Evolutionary conservation across 2,329 filamentous ascomycete genomes (phyloP).

Genomic region (Fusarium sororula): DNA sequence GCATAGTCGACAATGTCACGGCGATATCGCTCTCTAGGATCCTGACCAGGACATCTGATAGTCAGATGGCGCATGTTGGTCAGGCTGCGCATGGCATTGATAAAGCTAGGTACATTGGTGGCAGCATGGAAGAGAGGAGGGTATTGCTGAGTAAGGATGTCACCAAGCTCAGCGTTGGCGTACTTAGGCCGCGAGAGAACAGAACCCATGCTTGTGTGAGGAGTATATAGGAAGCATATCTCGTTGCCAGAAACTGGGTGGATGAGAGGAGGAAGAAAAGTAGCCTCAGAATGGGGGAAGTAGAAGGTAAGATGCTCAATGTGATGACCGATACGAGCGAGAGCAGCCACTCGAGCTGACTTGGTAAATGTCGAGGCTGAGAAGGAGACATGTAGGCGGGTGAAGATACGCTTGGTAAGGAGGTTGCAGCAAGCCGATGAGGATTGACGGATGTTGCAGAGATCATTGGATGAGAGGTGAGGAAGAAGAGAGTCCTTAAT

Average conservation of each 20-base stretch:
- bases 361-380: constrained; percentile 79
- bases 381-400: constrained; percentile 75
- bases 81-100: constrained; percentile 75
- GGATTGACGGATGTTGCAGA: constrained; percentile 70
- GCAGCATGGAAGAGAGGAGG: constrained; percentile 89
- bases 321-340: constrained; percentile 80
- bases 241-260: constrained; percentile 81
- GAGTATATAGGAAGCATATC: constrained; percentile 82
- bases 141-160: constrained; percentile 86
- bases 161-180: constrained; percentile 79
- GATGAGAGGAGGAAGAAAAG: constrained; percentile 85
- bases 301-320: constrained; percentile 81
- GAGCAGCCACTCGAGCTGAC: constrained; percentile 74
- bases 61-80: constrained; percentile 77
- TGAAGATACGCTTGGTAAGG: constrained; percentile 75
- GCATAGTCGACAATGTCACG: constrained; percentile 87
- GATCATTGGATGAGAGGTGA: constrained; percentile 59
- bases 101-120: constrained; percentile 86
- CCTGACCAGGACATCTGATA: constrained; percentile 79
- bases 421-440: constrained; percentile 76
- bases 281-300: constrained; percentile 79
- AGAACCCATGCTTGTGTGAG: constrained; percentile 72
- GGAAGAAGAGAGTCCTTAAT: constrained; percentile 62
- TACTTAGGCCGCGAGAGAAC: constrained; percentile 77
- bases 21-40: constrained; percentile 74